Base-by-base conservation (phyloP, 208 protist genomes). In the Lotmaria passim region DNA sequence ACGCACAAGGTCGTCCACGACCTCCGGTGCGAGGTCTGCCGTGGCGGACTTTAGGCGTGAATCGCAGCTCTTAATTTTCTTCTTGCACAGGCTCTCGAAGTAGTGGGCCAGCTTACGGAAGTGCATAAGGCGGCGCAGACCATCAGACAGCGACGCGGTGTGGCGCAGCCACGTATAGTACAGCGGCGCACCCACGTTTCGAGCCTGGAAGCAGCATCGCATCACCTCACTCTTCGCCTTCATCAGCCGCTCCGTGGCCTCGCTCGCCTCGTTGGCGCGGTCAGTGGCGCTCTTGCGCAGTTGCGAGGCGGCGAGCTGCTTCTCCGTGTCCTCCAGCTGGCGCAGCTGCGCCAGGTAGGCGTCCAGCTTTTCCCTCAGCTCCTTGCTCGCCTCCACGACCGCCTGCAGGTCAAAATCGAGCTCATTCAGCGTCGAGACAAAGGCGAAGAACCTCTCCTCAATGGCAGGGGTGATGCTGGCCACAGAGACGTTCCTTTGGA, bases 161-260 rank as follows among this genome's bases (percentile, higher is more conserved):
- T 93, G 85, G 21, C 77, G 83, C 55, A 95, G 57, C 86, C 84
- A 95, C 3, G 78, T 65, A 69, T 89, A 92, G 75, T 88, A 86
- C n/a, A 92, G 70, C 39, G 89, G 89, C 26, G 84, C 86, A 3
- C 79, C 79, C 26, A 80, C 83, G 19, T 64, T 69, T 23, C 82
- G 82, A 15, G 81, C 65, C 24, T 85, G 71, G 55, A 91, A 69
- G 68, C 82, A 94, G 39, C 67, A 60, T n/a, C 69, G 67, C 57
- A 89, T 78, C 23, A 94, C 59, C 31, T 68, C 72, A 14, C 70
- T 69, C 57, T 90, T 88, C 11, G 74, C 57, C 28, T 46, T 64
- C 38, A 75, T 79, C 21, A 88, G 50, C 33, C 64, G 59, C 24
- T 62, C 62, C 19, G 70, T 64, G 12, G 83, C 47, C 31, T 65